phyloP scores from a whole-genome alignment of 345 rosid species.

The Eucalyptus viminalis region DNA sequence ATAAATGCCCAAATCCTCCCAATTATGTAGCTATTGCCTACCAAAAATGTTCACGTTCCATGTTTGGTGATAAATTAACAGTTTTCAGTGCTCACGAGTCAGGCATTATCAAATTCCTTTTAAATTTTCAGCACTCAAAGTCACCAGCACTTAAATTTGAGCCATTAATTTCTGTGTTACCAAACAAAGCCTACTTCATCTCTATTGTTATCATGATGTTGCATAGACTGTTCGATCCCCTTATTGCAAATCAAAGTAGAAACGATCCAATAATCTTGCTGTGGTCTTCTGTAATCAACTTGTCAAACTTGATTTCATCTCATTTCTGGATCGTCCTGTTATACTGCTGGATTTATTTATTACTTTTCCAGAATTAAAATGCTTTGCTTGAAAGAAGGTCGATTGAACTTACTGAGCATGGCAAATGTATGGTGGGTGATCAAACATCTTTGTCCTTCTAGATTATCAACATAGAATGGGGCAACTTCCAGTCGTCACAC shows the following conservation, averaged over 20 bases:
- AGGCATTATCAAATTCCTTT: background rate
- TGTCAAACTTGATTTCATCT: background rate
- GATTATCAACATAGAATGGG: constrained; percentile 89
- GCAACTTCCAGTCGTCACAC: constrained; percentile 58
- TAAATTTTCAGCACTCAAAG: background rate
- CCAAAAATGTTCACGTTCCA: background rate
- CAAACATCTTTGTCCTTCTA: background rate
- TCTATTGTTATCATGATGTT: background rate
- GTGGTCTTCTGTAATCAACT: background rate
- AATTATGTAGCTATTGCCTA: background rate
- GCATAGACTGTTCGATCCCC: background rate
- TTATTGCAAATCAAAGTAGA: background rate
- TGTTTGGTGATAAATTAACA: background rate
- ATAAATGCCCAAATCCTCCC: background rate
- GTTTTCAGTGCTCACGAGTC: background rate
- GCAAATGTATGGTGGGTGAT: background rate
- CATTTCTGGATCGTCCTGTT: background rate
- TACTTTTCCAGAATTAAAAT: background rate
- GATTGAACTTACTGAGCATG: background rate
- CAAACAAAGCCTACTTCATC: background rate
- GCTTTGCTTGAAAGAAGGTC: background rate
- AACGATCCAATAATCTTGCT: background rate
- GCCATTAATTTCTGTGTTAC: background rate
- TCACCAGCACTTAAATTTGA: background rate
- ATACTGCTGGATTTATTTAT: background rate